phyloP scores from a whole-genome alignment of 129 eudicot species.

The Erigeron canadensis region DNA sequence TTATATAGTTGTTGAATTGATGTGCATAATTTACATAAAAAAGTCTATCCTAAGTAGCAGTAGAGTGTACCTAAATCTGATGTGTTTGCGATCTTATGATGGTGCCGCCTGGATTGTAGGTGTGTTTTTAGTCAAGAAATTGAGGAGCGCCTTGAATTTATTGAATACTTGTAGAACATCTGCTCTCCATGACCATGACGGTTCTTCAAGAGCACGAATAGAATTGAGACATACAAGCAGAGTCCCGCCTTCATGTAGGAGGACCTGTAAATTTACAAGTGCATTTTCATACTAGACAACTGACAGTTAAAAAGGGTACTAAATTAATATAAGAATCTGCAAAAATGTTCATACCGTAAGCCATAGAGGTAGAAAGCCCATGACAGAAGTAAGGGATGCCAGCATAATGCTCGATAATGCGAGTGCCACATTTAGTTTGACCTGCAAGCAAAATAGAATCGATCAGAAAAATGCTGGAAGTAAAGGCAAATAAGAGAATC shows the following conservation, averaged over 20 bases:
- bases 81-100: conserved; percentile 32
- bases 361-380: conserved; percentile 98
- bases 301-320: not conserved
- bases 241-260: conserved; percentile 96
- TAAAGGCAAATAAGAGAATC: not conserved
- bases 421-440: conserved; percentile 87
- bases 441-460: conserved; percentile 42
- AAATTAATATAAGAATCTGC: not conserved
- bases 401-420: conserved; percentile 83
- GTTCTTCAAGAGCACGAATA: conserved; percentile 76
- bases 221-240: conserved; percentile 94
- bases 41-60: conserved; percentile 10
- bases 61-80: conserved; percentile 25
- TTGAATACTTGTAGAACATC: conserved; percentile 44
- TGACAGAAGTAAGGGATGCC: conserved; percentile 93
- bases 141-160: conserved; percentile 38
- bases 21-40: conserved; percentile 19
- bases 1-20: conserved; percentile 13
- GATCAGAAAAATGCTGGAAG: not conserved
- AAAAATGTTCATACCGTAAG: conserved; percentile 62
- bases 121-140: conserved; percentile 29
- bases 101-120: conserved; percentile 60
- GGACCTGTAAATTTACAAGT: conserved; percentile 51
- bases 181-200: conserved; percentile 88
- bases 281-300: not conserved